phyloP scores from a whole-genome alignment of 345 rosid species.

The Turnera subulata region DNA sequence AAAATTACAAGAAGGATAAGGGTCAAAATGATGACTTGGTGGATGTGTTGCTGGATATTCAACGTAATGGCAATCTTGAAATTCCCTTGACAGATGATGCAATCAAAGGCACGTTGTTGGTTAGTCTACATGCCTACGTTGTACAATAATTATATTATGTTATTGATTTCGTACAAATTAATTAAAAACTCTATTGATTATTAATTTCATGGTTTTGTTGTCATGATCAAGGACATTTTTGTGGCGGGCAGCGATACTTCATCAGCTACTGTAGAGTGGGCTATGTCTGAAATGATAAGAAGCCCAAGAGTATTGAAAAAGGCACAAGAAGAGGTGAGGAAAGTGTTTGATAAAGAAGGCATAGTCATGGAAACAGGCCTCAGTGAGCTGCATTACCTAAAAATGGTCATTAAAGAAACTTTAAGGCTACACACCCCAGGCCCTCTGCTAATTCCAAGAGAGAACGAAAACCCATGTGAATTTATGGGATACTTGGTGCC shows the following conservation, averaged over 20 bases:
- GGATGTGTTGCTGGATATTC: conserved; percentile 21
- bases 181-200: no score
- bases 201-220: no score
- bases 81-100: conserved; percentile 16
- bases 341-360: neutral
- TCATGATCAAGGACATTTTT: neutral
- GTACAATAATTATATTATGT: no score
- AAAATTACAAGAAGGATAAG: neutral
- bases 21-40: conserved; percentile 10
- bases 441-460: neutral
- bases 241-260: neutral
- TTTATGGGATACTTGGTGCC: neutral
- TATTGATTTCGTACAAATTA: no score
- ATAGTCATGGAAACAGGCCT: neutral
- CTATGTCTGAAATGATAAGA: conserved; percentile 1
- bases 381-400: neutral
- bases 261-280: neutral
- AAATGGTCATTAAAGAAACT: neutral
- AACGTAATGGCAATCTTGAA: neutral
- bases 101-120: conserved; percentile 29
- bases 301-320: neutral
- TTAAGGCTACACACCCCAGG: neutral
- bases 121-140: neutral
- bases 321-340: conserved; percentile 5
- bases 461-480: neutral